Percentiles rank a stretch among this genome's conserved stretches.
These are phyloP conservation scores for Nemophila menziesii DNA, from an alignment of 257 asterid species.

Conservation along the genomic window DNA sequence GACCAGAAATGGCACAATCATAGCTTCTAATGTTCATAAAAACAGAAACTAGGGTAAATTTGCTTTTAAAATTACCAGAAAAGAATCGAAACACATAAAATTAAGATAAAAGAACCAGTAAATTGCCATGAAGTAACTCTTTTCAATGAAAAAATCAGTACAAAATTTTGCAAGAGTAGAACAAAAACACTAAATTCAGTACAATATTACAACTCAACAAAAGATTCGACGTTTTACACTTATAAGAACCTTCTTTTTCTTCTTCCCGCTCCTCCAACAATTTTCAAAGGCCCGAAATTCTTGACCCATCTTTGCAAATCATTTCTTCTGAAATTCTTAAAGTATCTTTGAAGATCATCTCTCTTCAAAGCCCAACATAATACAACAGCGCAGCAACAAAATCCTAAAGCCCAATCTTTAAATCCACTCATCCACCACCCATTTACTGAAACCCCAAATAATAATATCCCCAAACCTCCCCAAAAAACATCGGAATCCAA, in stretches of 20 bases:
- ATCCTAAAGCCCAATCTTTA: conserved; percentile 55
- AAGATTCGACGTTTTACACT: not conserved
- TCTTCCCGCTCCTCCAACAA: conserved; percentile 2
- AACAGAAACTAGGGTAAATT: too few species aligned
- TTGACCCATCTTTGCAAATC: conserved; percentile 3
- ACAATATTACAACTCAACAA: not conserved
- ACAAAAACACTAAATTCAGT: not conserved
- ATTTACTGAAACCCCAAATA: conserved; percentile 45
- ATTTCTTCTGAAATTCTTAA: conserved; percentile 9
- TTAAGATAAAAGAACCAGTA: not conserved
- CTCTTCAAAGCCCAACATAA: conserved; percentile 34
- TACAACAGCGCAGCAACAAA: conserved; percentile 58
- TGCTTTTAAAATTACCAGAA: too few species aligned
- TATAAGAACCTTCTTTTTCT: not conserved
- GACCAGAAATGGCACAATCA: too few species aligned
- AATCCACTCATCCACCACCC: conserved; percentile 54
- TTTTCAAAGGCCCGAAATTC: conserved; percentile 1
- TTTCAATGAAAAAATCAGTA: not conserved
- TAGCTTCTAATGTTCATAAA: too few species aligned
- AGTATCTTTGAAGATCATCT: not conserved
- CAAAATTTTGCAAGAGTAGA: not conserved
- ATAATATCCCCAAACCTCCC: conserved; percentile 31
- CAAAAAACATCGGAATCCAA: conserved; percentile 23
- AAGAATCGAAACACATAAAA: too few species aligned
- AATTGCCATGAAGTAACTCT: too few species aligned